Evolutionary conservation across 192 early-diverging fungal genomes (phyloP).

Genomic region (Coemansia sp.): DNA sequence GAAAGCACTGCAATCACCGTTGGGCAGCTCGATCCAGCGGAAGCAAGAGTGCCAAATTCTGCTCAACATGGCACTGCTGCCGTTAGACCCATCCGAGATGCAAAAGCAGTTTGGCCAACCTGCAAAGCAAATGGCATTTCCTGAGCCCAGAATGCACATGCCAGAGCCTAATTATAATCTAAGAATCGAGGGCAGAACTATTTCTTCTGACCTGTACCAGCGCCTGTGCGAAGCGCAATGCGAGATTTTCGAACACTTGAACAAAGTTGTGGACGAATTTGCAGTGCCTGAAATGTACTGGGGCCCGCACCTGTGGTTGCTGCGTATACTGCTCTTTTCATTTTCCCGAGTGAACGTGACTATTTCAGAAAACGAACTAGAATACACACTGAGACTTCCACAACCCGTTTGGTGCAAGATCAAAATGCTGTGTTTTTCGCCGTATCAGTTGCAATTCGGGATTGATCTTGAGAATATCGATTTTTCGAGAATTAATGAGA

Average conservation of each 20-base stretch:
- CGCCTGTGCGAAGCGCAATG: constrained; percentile 4
- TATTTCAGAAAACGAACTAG: no score
- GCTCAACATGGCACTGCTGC: constrained; percentile 1
- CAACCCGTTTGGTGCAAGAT: not conserved
- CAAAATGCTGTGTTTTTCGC: constrained; percentile 20
- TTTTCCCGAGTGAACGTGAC: not conserved
- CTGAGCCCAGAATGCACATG: no score
- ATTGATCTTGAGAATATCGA: no score
- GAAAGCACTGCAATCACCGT: not conserved
- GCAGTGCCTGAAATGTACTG: constrained; percentile 20
- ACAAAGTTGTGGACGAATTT: not conserved
- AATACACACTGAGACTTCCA: no score
- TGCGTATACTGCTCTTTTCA: constrained; percentile 10
- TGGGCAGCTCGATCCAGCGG: not conserved
- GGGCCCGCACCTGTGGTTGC: constrained; percentile 20
- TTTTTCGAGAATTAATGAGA: not conserved
- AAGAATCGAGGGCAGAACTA: not conserved
- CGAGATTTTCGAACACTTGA: not conserved
- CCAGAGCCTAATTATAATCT: no score
- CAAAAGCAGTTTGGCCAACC: not conserved
- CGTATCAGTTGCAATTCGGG: constrained; percentile 16
- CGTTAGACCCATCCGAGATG: not conserved
- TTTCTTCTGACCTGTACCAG: not conserved
- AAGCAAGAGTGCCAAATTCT: not conserved
- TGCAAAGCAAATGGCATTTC: no score